Percentiles rank a stretch among this genome's conserved stretches.
These are phyloP conservation scores for Solanum hybrid DNA, from an alignment of 305 asterid genomes.

Conservation along the genomic window DNA sequence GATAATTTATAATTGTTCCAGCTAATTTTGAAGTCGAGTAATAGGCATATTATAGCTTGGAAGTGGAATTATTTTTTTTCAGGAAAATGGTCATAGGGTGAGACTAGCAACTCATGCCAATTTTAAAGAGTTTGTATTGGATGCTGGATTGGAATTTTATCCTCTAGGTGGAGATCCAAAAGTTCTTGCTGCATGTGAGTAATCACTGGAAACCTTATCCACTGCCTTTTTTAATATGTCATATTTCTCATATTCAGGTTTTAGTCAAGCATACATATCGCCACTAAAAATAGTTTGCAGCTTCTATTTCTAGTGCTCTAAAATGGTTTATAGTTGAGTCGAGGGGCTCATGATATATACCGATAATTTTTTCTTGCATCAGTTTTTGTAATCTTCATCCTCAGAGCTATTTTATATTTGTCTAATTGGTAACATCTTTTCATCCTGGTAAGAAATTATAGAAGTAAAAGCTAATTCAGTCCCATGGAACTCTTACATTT, in stretches of 20 bases:
- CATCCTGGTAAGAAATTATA: background rate
- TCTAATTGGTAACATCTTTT: background rate
- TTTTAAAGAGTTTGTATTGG: conserved; percentile 70
- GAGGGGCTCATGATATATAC: background rate
- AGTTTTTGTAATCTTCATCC: background rate
- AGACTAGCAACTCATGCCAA: conserved; percentile 80
- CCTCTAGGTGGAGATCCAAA: conserved; percentile 95
- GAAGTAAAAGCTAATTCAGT: background rate
- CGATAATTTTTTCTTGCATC: background rate
- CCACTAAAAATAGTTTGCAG: background rate
- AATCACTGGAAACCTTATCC: background rate
- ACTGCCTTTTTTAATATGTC: background rate
- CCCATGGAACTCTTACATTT: background rate
- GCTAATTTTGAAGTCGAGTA: conserved; percentile 5
- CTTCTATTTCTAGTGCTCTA: background rate
- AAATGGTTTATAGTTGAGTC: background rate
- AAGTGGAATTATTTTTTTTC: conserved; percentile 23
- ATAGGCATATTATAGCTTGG: background rate
- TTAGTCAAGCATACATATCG: background rate
- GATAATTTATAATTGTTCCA: background rate
- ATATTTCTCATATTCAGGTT: background rate
- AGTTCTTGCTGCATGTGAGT: conserved; percentile 90
- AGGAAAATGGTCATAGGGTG: conserved; percentile 87
- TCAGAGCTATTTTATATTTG: background rate
- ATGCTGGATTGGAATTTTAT: conserved; percentile 86